Percentiles rank a stretch among this genome's conserved stretches.
These are phyloP conservation scores for Lipomyces orientalis DNA, from an alignment of 805 yeast species.

Conservation along the genomic window DNA sequence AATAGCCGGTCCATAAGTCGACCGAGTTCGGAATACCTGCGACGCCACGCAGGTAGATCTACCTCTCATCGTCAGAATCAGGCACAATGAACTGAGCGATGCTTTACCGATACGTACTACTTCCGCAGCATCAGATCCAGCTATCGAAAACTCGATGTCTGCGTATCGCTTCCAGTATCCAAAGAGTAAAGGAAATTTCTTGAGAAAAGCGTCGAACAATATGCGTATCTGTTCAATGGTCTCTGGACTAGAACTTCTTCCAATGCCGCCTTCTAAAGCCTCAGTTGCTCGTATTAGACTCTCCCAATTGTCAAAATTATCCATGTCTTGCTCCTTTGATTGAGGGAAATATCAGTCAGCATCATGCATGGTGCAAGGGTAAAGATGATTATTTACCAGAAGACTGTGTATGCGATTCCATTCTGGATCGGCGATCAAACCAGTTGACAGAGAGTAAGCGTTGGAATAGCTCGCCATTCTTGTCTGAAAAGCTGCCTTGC, in stretches of 20 bases:
- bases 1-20: conserved; percentile 49
- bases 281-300: conserved; percentile 43
- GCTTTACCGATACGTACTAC: conserved; percentile 20
- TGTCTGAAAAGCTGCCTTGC: background rate
- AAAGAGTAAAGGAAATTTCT: conserved; percentile 47
- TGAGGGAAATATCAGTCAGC: background rate
- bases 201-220: conserved; percentile 44
- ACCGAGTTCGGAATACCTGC: conserved; percentile 43
- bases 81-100: background rate
- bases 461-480: conserved; percentile 4
- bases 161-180: conserved; percentile 54
- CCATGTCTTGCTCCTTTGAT: conserved; percentile 40
- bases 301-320: conserved; percentile 47
- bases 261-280: conserved; percentile 43
- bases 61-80: background rate
- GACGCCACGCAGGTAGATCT: conserved; percentile 46
- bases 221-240: conserved; percentile 41
- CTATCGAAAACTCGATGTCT: conserved; percentile 45
- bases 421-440: conserved; percentile 29
- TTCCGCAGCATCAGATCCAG: conserved; percentile 44
- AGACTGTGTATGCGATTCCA: conserved; percentile 24
- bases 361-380: background rate
- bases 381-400: conserved; percentile 11
- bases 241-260: conserved; percentile 41
- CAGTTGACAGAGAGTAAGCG: background rate